phyloP scores from a whole-genome alignment of 2,329 filamentous ascomycete genomes.

The Didymella arachidicola region DNA sequence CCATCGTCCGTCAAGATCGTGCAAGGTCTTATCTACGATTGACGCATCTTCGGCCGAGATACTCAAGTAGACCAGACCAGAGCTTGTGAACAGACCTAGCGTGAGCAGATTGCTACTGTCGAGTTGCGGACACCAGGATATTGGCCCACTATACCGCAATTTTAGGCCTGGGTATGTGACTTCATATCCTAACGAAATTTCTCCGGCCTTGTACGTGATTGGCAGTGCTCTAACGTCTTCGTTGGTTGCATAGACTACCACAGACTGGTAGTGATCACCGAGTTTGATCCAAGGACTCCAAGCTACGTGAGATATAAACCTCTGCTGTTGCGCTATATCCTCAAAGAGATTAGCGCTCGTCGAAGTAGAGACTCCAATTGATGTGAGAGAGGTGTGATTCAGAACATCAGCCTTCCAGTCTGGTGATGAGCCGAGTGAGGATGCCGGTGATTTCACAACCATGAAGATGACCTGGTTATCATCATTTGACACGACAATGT shows the following conservation, averaged over 20 bases:
- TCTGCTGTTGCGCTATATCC: constrained; percentile 42
- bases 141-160: constrained; percentile 35
- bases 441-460: constrained; percentile 50
- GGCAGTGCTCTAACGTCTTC: constrained; percentile 39
- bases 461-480: constrained; percentile 52
- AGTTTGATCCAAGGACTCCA: constrained; percentile 52
- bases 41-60: constrained; percentile 36
- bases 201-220: constrained; percentile 27
- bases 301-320: constrained; percentile 46
- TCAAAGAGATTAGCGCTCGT: constrained; percentile 37
- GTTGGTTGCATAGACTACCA: constrained; percentile 50
- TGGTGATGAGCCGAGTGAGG: constrained; percentile 34
- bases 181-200: constrained; percentile 33
- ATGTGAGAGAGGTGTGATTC: constrained; percentile 32
- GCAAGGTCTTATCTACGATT: constrained; percentile 29
- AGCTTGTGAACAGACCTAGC: constrained; percentile 44
- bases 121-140: constrained; percentile 40
- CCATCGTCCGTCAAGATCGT: constrained; percentile 54
- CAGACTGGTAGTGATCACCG: constrained; percentile 32
- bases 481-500: constrained; percentile 53
- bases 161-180: constrained; percentile 33
- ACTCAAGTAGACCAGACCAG: constrained; percentile 37
- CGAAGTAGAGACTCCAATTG: constrained; percentile 22
- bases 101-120: constrained; percentile 27
- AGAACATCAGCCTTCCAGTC: constrained; percentile 43